Percentiles rank a stretch among this genome's conserved stretches.
These are phyloP conservation scores for Fistulinella cinereoalba DNA, from an alignment of 1,284 basidiomycete species.

Conservation along the genomic window DNA sequence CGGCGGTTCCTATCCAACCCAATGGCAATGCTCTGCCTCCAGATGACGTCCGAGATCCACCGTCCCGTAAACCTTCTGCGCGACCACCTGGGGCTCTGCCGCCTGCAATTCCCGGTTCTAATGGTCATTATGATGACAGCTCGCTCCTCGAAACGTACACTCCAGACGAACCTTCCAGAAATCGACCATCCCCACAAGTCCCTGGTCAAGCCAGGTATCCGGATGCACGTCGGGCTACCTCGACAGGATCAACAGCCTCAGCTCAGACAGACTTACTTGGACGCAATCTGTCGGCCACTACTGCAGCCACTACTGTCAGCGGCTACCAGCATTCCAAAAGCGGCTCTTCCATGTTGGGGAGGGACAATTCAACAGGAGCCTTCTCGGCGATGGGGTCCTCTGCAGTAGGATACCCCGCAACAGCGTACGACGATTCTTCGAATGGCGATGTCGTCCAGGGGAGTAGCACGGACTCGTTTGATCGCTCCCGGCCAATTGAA, in stretches of 20 bases:
- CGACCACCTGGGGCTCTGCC: conserved; percentile 37
- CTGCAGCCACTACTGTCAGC: conserved; percentile 24
- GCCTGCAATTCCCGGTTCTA: conserved; percentile 33
- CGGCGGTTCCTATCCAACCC: conserved; percentile 22
- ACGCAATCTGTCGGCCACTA: conserved; percentile 28
- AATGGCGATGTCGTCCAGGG: conserved; percentile 19
- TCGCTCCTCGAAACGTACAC: conserved; percentile 27
- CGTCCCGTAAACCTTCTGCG: conserved; percentile 21
- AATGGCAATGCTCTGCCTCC: conserved; percentile 7
- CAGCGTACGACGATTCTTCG: conserved; percentile 15
- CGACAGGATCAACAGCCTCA: conserved; percentile 32
- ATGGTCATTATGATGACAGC: conserved; percentile 24
- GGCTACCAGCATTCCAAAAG: conserved; percentile 18
- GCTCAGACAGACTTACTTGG: conserved; percentile 24
- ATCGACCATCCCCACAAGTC: conserved; percentile 20
- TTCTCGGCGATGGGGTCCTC: conserved; percentile 26
- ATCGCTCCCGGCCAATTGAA: conserved; percentile 19
- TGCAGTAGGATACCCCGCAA: conserved; percentile 18
- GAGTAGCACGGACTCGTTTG: conserved; percentile 31
- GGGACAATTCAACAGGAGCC: conserved; percentile 13
- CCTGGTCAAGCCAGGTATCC: conserved; percentile 21
- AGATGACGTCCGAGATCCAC: conserved; percentile 21
- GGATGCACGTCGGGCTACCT: conserved; percentile 30
- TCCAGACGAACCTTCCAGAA: conserved; percentile 18
- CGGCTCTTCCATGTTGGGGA: conserved; percentile 13